phyloP scores from a whole-genome alignment of 257 asterid genomes.

The Nicotiana otophora region DNA sequence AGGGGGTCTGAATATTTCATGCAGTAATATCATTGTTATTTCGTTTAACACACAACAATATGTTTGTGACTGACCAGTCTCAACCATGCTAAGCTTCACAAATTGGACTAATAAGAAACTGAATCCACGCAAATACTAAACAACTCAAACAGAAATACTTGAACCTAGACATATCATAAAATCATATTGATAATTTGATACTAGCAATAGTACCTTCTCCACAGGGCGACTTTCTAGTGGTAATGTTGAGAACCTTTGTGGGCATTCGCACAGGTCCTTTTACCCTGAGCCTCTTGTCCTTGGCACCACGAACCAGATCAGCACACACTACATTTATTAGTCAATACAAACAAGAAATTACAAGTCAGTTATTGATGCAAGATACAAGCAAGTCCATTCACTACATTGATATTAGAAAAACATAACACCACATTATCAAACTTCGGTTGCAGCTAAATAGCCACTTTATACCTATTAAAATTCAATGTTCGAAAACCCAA shows the following conservation, averaged over 20 bases:
- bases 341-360: not conserved
- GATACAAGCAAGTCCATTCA: not conserved
- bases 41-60: not conserved
- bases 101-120: not conserved
- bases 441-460: not conserved
- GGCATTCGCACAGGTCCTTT: conserved; percentile 77
- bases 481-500: not conserved
- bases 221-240: conserved; percentile 70
- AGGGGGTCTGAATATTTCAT: not conserved
- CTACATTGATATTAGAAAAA: not conserved
- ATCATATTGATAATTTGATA: not conserved
- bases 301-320: conserved; percentile 64
- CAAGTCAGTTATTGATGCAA: not conserved
- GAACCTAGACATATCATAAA: not conserved
- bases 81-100: not conserved
- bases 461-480: not conserved
- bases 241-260: conserved; percentile 58
- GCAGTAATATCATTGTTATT: not conserved
- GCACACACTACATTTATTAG: conserved; percentile 17
- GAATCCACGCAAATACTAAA: not conserved
- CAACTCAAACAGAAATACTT: not conserved
- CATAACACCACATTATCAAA: not conserved
- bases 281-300: conserved; percentile 58
- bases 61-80: not conserved
- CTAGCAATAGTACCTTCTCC: conserved; percentile 47